Evolutionary conservation across 805 yeast species (phyloP), one percentile per base, ranked within the genome.

Genomic region (Starmerella vitae): DNA sequence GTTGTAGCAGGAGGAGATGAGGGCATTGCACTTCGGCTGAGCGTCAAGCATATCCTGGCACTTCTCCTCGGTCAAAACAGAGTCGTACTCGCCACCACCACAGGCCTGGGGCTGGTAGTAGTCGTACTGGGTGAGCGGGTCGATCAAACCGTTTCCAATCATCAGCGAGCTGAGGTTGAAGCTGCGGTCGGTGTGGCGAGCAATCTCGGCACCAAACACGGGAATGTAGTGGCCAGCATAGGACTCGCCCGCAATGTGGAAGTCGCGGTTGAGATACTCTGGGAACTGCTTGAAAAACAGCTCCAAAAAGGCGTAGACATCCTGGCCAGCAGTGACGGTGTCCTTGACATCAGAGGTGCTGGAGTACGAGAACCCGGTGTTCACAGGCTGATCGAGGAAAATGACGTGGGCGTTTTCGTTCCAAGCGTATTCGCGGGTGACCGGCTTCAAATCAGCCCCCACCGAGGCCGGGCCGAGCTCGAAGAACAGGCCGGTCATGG

Each of bases 211-310:
- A 6, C 93, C 93, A 61, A 85, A 81, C n/a, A 70, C 78, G 14
- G 96, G 95, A 44, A 84, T 78, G 61, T 84, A 84, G 58, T 81
- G 93, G 36, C 94, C 94, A 21, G 85, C 93, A 56, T 83, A 83
- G 8, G 88, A 78, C 61, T 83, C 94, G 52, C 94, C 93, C 35
- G 93, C 78, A 57, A 83, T 79, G 60, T 82, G 93, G 72, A 83
- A 82, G 37, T 70, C 72, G 5, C 44, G 39, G 43, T 71, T 64
- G 19, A 61, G 56, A 57, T 72, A 79, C 45, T 71, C 64, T 21
- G 71, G 68, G 67, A 81, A 81, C 55, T 79, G 76, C 54, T 74
- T 68, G 67, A 79, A 82, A 61, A 83, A 82, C 51, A 83, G 68
- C 57, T 78, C 77, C 60, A 83, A 66, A 54, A 83, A 79, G 2